Evolutionary conservation across 1,284 basidiomycete species (phyloP).

Genomic region (Cutaneotrichosporon spelunceum): DNA sequence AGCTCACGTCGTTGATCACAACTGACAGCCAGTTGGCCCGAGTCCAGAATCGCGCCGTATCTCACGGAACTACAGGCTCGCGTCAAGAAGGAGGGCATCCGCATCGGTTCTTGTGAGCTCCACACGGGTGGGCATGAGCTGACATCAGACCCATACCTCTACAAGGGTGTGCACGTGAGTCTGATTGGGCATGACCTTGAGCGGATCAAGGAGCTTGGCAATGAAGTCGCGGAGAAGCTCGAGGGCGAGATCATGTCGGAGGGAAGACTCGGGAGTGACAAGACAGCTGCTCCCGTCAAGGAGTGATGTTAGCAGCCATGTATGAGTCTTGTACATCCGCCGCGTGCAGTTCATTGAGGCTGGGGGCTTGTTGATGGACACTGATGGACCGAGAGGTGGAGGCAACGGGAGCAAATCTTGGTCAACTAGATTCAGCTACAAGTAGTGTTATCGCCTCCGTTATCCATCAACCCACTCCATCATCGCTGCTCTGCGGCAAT

Average conservation of each 20-base stretch:
- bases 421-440: neutral
- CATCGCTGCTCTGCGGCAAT: neutral
- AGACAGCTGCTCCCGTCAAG: neutral
- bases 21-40: constrained; percentile 60
- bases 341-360: neutral
- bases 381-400: neutral
- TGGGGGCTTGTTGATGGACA: neutral
- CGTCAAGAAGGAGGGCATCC: constrained; percentile 70
- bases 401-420: constrained; percentile 8
- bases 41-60: constrained; percentile 86
- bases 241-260: constrained; percentile 54
- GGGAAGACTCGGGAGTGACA: constrained; percentile 46
- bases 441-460: neutral
- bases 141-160: constrained; percentile 59
- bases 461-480: constrained; percentile 1
- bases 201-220: constrained; percentile 58
- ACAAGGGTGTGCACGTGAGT: constrained; percentile 59
- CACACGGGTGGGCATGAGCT: constrained; percentile 4
- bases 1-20: constrained; percentile 34
- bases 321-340: neutral
- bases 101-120: constrained; percentile 67
- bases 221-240: constrained; percentile 58
- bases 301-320: neutral
- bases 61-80: constrained; percentile 72
- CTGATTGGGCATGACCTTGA: constrained; percentile 70